These are phyloP conservation scores for Acarospora socialis DNA, from an alignment of 2,329 filamentous ascomycete species.

Conservation along the genomic window DNA sequence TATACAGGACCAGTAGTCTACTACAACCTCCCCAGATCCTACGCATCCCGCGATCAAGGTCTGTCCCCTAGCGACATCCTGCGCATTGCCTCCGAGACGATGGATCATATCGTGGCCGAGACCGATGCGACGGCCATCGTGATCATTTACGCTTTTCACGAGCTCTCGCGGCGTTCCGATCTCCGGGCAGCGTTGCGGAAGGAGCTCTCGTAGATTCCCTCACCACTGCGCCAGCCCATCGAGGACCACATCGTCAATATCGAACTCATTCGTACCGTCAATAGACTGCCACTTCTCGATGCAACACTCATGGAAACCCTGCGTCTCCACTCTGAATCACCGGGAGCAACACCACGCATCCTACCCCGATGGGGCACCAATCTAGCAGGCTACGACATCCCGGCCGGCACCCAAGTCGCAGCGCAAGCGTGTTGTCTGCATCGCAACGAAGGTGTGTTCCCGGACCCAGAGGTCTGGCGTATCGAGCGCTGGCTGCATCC, in stretches of 20 bases:
- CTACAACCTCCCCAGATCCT: constrained; percentile 15
- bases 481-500: constrained; percentile 35
- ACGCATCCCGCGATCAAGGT: constrained; percentile 27
- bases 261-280: constrained; percentile 24
- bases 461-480: constrained; percentile 32
- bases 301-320: constrained; percentile 48
- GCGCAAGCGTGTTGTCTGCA: constrained; percentile 40
- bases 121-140: constrained; percentile 64
- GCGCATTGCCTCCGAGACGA: not conserved
- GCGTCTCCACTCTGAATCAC: constrained; percentile 47
- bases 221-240: constrained; percentile 13
- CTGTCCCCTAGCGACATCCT: not conserved
- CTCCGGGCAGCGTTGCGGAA: constrained; percentile 23
- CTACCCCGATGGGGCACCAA: constrained; percentile 25
- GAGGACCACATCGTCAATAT: constrained; percentile 2
- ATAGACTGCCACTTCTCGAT: constrained; percentile 40
- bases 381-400: constrained; percentile 28
- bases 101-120: constrained; percentile 19
- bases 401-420: constrained; percentile 30
- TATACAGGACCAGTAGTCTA: constrained; percentile 23
- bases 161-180: constrained; percentile 23
- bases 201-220: constrained; percentile 17
- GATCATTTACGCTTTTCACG: constrained; percentile 28
- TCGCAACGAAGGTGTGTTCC: constrained; percentile 34
- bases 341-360: constrained; percentile 46